Conservation (phyloP, 352 stramenopile species). For the Phytopythium helicoides region DNA sequence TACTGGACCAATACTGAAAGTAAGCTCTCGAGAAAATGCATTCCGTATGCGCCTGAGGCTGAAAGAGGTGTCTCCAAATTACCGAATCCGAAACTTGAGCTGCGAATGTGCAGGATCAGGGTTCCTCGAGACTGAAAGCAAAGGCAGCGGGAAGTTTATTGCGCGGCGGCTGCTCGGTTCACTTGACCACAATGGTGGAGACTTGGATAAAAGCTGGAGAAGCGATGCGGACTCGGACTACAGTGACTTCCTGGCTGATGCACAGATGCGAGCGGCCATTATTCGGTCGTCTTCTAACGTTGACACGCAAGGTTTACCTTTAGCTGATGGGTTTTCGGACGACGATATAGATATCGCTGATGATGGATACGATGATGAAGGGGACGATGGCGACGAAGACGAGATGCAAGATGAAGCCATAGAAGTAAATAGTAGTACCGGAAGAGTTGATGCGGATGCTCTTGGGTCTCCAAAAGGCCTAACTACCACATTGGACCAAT, state of each 20-base stretch:
- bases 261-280: constrained; percentile 78
- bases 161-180: constrained; percentile 28
- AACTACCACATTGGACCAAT: too few species aligned
- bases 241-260: constrained; percentile 71
- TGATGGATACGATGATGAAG: constrained; percentile 16
- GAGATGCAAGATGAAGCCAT: constrained; percentile 17
- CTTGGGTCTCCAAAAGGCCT: not conserved
- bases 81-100: constrained; percentile 63
- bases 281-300: constrained; percentile 66
- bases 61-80: constrained; percentile 63
- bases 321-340: constrained; percentile 39
- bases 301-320: constrained; percentile 37
- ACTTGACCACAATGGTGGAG: constrained; percentile 16
- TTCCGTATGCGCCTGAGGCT: constrained; percentile 74
- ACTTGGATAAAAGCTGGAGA: constrained; percentile 59
- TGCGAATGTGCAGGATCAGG: constrained; percentile 50
- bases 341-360: constrained; percentile 15
- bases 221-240: constrained; percentile 77
- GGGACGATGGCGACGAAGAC: constrained; percentile 40
- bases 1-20: constrained; percentile 45
- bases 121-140: constrained; percentile 45
- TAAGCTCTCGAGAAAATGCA: constrained; percentile 64
- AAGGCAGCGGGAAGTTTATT: constrained; percentile 25
- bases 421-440: too few species aligned
- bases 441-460: not conserved